Conservation (phyloP, 2,329 filamentous ascomycete genomes). For the Calonectria multiphialidica region DNA sequence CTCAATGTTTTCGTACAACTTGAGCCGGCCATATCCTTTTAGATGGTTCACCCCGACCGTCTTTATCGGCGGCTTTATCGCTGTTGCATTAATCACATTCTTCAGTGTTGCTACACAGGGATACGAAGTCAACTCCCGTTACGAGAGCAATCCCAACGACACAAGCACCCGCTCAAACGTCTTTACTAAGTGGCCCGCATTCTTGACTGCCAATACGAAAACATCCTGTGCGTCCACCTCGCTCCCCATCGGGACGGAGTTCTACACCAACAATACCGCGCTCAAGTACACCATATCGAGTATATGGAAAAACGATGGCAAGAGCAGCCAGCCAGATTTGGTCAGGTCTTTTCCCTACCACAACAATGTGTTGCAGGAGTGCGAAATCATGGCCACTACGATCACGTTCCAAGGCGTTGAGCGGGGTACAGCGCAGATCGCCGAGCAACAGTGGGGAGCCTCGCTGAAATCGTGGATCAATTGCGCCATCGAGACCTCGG, state of each 20-base stretch:
- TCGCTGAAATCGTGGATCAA: background rate
- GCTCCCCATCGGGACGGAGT: background rate
- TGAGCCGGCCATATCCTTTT: background rate
- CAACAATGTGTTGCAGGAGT: background rate
- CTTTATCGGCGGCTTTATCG: background rate
- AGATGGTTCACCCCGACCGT: background rate
- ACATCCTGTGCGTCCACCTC: background rate
- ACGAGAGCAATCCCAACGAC: background rate
- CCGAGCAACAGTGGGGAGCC: background rate
- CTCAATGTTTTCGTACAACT: background rate
- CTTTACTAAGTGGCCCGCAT: background rate
- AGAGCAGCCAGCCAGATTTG: background rate
- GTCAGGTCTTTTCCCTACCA: background rate
- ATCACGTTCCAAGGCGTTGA: background rate
- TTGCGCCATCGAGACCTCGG: background rate
- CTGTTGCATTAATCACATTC: background rate
- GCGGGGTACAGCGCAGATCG: background rate
- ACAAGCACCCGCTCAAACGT: background rate
- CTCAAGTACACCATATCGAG: background rate
- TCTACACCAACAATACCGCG: background rate
- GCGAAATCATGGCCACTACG: background rate
- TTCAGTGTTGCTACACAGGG: background rate
- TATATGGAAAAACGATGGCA: background rate
- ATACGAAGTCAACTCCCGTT: background rate
- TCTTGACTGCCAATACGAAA: background rate